Conservation (phyloP, 805 yeast species). For the Schwanniomyces occidentalis region DNA sequence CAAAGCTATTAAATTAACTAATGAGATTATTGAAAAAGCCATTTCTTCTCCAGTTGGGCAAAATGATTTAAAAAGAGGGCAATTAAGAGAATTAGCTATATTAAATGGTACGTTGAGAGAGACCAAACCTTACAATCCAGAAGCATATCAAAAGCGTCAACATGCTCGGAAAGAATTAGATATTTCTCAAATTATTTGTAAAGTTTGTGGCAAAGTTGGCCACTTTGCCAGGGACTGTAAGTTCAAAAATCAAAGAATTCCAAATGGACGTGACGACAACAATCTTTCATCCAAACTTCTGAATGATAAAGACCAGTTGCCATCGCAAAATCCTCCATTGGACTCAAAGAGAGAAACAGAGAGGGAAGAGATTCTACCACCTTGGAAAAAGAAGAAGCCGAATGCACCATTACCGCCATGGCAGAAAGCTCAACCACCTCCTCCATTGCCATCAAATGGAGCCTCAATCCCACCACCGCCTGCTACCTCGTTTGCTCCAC, state of each 20-base stretch:
- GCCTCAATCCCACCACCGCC: constrained; percentile 7
- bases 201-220: constrained; percentile 77
- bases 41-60: constrained; percentile 90
- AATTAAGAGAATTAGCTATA: constrained; percentile 87
- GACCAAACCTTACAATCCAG: constrained; percentile 56
- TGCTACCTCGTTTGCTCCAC: constrained; percentile 3
- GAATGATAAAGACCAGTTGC: constrained; percentile 4
- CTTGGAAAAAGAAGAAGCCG: constrained; percentile 26
- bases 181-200: constrained; percentile 62
- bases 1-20: constrained; percentile 71
- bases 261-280: background rate
- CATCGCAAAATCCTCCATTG: background rate
- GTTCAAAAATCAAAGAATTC: constrained; percentile 18
- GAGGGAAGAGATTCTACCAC: constrained; percentile 17
- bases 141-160: constrained; percentile 23
- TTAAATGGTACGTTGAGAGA: constrained; percentile 93
- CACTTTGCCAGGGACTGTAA: constrained; percentile 89
- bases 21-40: constrained; percentile 77
- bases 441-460: too few species aligned
- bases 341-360: constrained; percentile 5
- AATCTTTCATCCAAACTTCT: background rate
- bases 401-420: constrained; percentile 26
- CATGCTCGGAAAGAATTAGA: constrained; percentile 33
- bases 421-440: constrained; percentile 12
- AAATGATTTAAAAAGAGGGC: constrained; percentile 87